phyloP scores from a whole-genome alignment of 371 early-diverging fungal species.

The Amoeboaphelidium occidentale region DNA sequence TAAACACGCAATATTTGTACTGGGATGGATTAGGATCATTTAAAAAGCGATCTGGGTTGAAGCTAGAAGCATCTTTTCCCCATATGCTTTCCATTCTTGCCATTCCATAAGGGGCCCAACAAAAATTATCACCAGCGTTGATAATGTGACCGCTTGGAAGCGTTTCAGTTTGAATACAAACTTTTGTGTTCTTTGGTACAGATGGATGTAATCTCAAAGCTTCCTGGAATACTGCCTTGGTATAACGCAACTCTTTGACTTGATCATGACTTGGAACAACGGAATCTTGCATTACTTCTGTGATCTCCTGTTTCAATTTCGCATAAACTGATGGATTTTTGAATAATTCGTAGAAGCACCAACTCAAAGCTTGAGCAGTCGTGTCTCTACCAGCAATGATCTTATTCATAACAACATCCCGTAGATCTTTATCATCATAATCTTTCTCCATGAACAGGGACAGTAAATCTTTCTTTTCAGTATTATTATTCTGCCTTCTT shows the following conservation, averaged over 20 bases:
- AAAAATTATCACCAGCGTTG: conserved; percentile 22
- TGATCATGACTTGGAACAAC: conserved; percentile 7
- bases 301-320: conserved; percentile 21
- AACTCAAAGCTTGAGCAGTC: conserved; percentile 39
- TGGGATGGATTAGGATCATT: conserved; percentile 6
- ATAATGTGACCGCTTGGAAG: conserved; percentile 38
- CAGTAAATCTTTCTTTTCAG: conserved; percentile 7
- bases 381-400: conserved; percentile 18
- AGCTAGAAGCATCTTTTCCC: conserved; percentile 30
- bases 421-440: conserved; percentile 6
- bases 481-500: conserved; percentile 10
- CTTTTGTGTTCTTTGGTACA: conserved; percentile 36
- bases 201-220: conserved; percentile 40
- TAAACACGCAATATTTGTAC: conserved; percentile 19
- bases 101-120: conserved; percentile 16
- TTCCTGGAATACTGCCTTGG: conserved; percentile 27
- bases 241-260: conserved; percentile 7
- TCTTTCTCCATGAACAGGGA: conserved; percentile 11
- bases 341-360: conserved; percentile 27
- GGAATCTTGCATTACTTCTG: conserved; percentile 8
- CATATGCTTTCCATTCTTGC: conserved; percentile 15
- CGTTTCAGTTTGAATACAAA: conserved; percentile 32
- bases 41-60: conserved; percentile 35
- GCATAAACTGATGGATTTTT: conserved; percentile 17
- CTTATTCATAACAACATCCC: conserved; percentile 3